Percentiles rank a stretch among this genome's conserved stretches.
Conservation (phyloP, 176 grass and related monocot species). For the Bromus sterilis region DNA sequence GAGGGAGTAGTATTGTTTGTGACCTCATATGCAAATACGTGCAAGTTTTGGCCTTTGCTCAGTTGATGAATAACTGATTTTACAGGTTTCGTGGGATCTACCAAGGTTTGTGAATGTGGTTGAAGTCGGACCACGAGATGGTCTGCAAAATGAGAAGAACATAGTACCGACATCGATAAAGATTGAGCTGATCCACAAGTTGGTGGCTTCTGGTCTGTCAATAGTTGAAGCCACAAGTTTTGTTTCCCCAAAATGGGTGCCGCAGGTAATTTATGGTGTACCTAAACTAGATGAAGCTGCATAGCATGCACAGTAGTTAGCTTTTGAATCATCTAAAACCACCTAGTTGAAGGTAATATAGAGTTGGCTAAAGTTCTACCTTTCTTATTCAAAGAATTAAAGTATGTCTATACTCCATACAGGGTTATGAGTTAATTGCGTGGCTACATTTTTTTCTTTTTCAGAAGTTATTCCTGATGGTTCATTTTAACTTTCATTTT, state of each 20-base stretch:
- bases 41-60: neutral
- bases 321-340: neutral
- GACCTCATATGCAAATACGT: neutral
- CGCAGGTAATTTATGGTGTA: conserved; percentile 51
- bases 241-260: conserved; percentile 97
- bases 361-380: neutral
- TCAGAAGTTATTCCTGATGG: neutral
- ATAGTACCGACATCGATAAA: conserved; percentile 75
- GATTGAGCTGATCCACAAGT: conserved; percentile 84
- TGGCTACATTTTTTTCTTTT: neutral
- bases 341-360: neutral
- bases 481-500: neutral
- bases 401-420: neutral
- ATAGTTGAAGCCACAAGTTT: conserved; percentile 97
- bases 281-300: neutral
- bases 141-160: conserved; percentile 79
- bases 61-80: neutral
- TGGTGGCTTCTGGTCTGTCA: conserved; percentile 66
- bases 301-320: neutral
- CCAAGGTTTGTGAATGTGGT: conserved; percentile 85
- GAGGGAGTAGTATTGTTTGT: neutral
- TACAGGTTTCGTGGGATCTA: conserved; percentile 58
- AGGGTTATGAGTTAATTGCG: neutral
- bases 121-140: conserved; percentile 89
- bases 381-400: neutral